phyloP scores from a whole-genome alignment of 441 rosid species.

The Kokia cookei region DNA sequence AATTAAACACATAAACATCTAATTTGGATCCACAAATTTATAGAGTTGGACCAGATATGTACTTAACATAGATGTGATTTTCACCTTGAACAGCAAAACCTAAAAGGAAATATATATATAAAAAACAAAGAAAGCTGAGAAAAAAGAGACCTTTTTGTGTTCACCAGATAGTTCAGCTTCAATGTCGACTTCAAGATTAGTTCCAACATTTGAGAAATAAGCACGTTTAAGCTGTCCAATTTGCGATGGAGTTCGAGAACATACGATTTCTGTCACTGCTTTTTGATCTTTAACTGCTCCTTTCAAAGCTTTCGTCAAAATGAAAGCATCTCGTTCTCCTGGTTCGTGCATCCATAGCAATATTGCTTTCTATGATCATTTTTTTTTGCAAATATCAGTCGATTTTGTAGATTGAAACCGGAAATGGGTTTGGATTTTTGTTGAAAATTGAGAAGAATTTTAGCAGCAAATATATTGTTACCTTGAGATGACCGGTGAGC shows the following conservation, averaged over 20 bases:
- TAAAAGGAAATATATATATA: not conserved
- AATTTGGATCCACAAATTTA: not conserved
- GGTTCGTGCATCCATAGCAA: constrained; percentile 72
- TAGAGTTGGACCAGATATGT: not conserved
- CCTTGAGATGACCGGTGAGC: constrained; percentile 78
- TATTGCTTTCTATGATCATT: constrained; percentile 46
- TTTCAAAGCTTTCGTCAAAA: constrained; percentile 39
- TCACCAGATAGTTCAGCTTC: constrained; percentile 49
- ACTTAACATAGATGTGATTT: not conserved
- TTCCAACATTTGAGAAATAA: constrained; percentile 35
- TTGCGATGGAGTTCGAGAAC: constrained; percentile 58
- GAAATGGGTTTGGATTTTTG: not conserved
- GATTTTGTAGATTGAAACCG: not conserved
- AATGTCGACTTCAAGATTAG: constrained; percentile 46
- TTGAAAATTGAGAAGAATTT: not conserved
- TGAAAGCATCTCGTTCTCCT: constrained; percentile 42
- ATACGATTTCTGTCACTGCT: constrained; percentile 54
- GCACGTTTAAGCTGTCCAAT: constrained; percentile 60
- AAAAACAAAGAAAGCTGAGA: not conserved
- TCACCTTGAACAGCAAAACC: not conserved
- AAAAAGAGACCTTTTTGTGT: constrained; percentile 45
- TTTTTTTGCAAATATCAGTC: not conserved
- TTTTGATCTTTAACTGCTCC: constrained; percentile 40
- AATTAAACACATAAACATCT: not conserved
- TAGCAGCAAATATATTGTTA: not conserved